A percentile compares a stretch with the other conserved stretches of the same genome.
Evolutionary conservation across 2,329 filamentous ascomycete species (phyloP).

Genomic region (Fusarium clavum): DNA sequence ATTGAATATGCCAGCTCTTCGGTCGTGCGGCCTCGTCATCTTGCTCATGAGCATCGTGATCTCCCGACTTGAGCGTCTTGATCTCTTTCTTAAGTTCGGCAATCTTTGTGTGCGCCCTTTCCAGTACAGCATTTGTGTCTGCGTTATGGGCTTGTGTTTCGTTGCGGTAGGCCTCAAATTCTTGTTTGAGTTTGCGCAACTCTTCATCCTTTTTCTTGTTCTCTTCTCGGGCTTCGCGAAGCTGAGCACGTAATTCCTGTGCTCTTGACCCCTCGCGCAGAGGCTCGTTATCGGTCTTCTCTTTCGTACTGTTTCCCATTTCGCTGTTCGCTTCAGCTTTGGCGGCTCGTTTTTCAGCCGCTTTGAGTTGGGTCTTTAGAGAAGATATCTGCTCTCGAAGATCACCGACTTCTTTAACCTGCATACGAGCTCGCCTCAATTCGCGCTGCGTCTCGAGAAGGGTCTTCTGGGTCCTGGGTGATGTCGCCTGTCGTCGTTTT

Average conservation of each 20-base stretch:
- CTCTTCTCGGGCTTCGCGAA: constrained; percentile 59
- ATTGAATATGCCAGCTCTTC: constrained; percentile 48
- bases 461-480: constrained; percentile 63
- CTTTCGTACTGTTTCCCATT: constrained; percentile 42
- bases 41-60: constrained; percentile 20
- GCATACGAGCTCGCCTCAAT: constrained; percentile 64
- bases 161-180: constrained; percentile 66
- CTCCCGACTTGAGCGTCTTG: constrained; percentile 55
- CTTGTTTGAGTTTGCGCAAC: constrained; percentile 60
- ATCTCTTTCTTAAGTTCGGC: constrained; percentile 66
- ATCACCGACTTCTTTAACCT: constrained; percentile 63
- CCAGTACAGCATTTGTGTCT: constrained; percentile 66
- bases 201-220: constrained; percentile 61
- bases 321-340: constrained; percentile 50
- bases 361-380: constrained; percentile 63
- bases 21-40: constrained; percentile 39
- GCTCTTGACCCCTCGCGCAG: constrained; percentile 43
- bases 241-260: constrained; percentile 56
- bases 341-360: constrained; percentile 58
- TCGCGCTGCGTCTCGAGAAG: constrained; percentile 66
- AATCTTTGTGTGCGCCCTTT: constrained; percentile 68
- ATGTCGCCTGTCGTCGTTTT: constrained; percentile 55
- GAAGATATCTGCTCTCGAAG: constrained; percentile 65
- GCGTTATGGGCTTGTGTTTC: constrained; percentile 65
- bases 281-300: constrained; percentile 42